Conservation (phyloP, 306 rosid genomes). For the Malus asiatica region DNA sequence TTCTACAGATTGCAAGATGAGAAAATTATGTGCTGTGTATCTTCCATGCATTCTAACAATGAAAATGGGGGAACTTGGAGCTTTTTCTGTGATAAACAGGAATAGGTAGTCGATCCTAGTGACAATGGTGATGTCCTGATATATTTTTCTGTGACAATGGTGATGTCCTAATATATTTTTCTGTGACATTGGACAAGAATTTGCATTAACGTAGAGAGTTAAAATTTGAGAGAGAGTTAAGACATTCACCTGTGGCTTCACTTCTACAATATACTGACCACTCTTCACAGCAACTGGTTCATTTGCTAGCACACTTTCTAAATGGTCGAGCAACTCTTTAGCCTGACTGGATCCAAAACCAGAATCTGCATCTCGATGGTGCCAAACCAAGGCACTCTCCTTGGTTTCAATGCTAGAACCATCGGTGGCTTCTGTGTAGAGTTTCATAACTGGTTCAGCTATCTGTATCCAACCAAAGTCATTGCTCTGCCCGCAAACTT, state of each 20-base stretch:
- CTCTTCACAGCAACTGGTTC: conserved; percentile 62
- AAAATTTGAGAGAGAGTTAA: not conserved
- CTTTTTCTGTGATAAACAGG: not conserved
- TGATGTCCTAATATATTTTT: not conserved
- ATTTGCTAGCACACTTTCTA: conserved; percentile 64
- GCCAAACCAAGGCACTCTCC: conserved; percentile 72
- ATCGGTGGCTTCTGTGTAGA: conserved; percentile 62
- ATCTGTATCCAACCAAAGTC: conserved; percentile 58
- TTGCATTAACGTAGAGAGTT: not conserved
- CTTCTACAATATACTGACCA: conserved; percentile 65
- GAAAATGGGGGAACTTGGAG: not conserved
- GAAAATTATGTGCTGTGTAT: too few relatives aligned
- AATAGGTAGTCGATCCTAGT: not conserved
- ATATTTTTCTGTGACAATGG: not conserved
- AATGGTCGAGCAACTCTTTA: conserved; percentile 62
- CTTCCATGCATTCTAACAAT: too few relatives aligned
- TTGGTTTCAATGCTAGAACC: conserved; percentile 56
- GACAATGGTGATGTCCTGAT: not conserved
- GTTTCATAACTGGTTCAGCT: conserved; percentile 59
- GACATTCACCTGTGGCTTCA: conserved; percentile 57
- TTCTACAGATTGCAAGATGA: too few relatives aligned
- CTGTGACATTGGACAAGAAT: not conserved
- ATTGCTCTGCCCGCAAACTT: conserved; percentile 38
- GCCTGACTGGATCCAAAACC: conserved; percentile 64
- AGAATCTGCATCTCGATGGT: conserved; percentile 65